Evolutionary conservation across 164 flowering plant species (phyloP).

Genomic region (Berberis thunbergii): DNA sequence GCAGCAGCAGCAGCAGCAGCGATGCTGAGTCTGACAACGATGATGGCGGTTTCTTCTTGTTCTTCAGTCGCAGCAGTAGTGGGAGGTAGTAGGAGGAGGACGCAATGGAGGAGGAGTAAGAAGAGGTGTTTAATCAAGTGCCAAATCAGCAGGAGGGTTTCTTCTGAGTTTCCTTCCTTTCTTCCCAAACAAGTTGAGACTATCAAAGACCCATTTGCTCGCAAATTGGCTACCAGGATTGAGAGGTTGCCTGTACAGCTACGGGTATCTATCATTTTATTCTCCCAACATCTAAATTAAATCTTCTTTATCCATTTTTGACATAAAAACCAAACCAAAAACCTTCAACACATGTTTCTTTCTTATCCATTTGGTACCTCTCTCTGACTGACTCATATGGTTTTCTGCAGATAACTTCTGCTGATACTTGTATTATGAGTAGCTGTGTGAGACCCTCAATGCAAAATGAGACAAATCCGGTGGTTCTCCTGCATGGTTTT

Average conservation of each 20-base stretch:
- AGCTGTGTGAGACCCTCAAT: slow-evolving; percentile 68
- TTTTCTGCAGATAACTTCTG: slow-evolving; percentile 34
- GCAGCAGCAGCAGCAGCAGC: no score
- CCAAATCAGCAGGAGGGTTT: neutral
- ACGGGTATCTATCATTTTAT: neutral
- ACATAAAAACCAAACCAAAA: neutral
- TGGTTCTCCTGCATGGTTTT: slow-evolving; percentile 91
- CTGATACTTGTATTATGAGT: slow-evolving; percentile 54
- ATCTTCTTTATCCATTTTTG: neutral
- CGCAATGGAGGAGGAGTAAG: no score
- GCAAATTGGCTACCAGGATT: slow-evolving; percentile 59
- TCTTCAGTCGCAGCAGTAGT: no score
- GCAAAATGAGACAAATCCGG: slow-evolving; percentile 34
- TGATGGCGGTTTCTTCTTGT: no score
- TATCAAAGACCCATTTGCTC: slow-evolving; percentile 64
- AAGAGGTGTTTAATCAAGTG: neutral
- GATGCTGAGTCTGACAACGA: no score
- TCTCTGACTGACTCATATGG: neutral
- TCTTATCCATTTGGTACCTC: neutral
- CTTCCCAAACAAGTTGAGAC: slow-evolving; percentile 60
- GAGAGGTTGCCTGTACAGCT: slow-evolving; percentile 57
- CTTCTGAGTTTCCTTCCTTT: slow-evolving; percentile 51
- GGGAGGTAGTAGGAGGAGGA: no score
- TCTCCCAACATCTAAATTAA: neutral
- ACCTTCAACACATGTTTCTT: neutral